These are phyloP conservation scores for Sporothrix variecibatus DNA, from an alignment of 2,329 filamentous ascomycete genomes.

Conservation along the genomic window DNA sequence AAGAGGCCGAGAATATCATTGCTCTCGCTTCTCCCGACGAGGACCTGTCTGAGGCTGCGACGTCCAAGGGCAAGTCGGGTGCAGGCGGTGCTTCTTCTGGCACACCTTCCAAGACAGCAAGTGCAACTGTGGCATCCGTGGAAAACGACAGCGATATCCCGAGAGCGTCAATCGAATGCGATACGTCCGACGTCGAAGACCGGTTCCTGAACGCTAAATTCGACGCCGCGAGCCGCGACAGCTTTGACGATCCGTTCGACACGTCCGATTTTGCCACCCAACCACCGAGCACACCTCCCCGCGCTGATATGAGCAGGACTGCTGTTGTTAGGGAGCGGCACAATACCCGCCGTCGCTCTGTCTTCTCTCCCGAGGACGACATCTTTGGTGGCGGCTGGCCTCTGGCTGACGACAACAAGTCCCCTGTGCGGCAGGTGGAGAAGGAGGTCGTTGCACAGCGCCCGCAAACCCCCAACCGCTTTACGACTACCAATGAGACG, in stretches of 20 bases:
- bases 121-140: conserved; percentile 30
- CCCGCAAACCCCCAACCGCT: conserved; percentile 45
- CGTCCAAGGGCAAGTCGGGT: neutral
- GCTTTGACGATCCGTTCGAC: conserved; percentile 47
- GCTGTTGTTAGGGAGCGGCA: conserved; percentile 57
- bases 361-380: conserved; percentile 67
- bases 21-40: conserved; percentile 74
- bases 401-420: conserved; percentile 39
- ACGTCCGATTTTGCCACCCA: conserved; percentile 37
- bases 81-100: neutral
- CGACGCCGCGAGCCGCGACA: conserved; percentile 48
- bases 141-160: conserved; percentile 37
- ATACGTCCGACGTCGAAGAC: conserved; percentile 46
- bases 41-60: conserved; percentile 43
- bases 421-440: conserved; percentile 40
- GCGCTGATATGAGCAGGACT: conserved; percentile 49
- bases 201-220: conserved; percentile 51
- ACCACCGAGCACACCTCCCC: conserved; percentile 10
- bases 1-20: conserved; percentile 84
- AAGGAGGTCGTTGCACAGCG: conserved; percentile 33
- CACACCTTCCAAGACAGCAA: neutral
- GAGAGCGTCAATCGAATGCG: conserved; percentile 42
- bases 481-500: conserved; percentile 33
- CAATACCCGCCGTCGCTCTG: conserved; percentile 57
- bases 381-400: conserved; percentile 61